These are phyloP conservation scores for Chrysosporium keratinophilum DNA, from an alignment of 2,329 filamentous ascomycete species.

Conservation along the genomic window DNA sequence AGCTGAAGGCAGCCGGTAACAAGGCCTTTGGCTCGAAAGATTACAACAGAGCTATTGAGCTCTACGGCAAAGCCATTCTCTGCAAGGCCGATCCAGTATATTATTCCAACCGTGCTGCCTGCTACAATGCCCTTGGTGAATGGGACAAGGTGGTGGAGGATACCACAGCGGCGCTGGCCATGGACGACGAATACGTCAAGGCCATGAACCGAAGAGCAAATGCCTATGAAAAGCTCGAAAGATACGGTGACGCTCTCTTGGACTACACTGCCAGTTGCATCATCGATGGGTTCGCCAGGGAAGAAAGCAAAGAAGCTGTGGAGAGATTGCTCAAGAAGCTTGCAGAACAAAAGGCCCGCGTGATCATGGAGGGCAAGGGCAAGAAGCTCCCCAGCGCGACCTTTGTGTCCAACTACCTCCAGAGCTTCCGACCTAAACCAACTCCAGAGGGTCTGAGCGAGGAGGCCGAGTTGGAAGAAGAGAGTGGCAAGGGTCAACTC, in stretches of 20 bases:
- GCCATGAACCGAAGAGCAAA: slow-evolving; percentile 92
- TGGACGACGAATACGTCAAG: slow-evolving; percentile 95
- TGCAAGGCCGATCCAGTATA: slow-evolving; percentile 97
- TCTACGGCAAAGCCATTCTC: slow-evolving; percentile 90
- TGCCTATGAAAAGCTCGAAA: slow-evolving; percentile 86
- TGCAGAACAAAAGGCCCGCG: slow-evolving; percentile 84
- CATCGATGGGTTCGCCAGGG: slow-evolving; percentile 93
- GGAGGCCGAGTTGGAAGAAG: slow-evolving; percentile 62
- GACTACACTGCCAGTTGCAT: slow-evolving; percentile 99
- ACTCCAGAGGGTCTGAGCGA: slow-evolving; percentile 76
- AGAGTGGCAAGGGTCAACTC: slow-evolving; percentile 73
- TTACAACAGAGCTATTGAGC: slow-evolving; percentile 83
- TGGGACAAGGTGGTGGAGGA: slow-evolving; percentile 97
- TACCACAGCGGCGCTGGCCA: slow-evolving; percentile 83
- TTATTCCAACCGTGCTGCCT: slow-evolving; percentile 97
- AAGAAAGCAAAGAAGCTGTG: slow-evolving; percentile 75
- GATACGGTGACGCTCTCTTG: slow-evolving; percentile 86
- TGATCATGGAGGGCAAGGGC: slow-evolving; percentile 67
- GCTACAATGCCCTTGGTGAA: slow-evolving; percentile 83
- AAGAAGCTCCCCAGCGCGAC: slow-evolving; percentile 89
- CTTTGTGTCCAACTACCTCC: slow-evolving; percentile 96
- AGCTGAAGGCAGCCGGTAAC: slow-evolving; percentile 91
- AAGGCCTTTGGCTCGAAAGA: slow-evolving; percentile 92
- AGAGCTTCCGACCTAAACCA: slow-evolving; percentile 83
- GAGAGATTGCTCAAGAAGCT: slow-evolving; percentile 94